Evolutionary conservation across 2,329 filamentous ascomycete species (phyloP).

Genomic region (Sporothrix humicola): DNA sequence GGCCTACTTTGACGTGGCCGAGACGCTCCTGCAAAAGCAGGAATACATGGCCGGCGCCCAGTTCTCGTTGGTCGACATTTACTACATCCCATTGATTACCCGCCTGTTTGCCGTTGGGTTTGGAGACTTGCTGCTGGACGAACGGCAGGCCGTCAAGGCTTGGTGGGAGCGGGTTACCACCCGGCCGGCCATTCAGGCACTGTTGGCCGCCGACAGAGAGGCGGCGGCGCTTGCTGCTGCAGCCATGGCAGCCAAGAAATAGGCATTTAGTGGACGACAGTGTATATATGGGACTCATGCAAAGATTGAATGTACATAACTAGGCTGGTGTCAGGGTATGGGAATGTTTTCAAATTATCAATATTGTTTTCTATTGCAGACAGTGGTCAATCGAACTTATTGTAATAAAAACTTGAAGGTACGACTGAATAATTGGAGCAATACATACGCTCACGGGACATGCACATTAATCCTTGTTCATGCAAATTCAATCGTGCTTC

Average conservation of each 20-base stretch:
- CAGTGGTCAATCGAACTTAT: too few species aligned
- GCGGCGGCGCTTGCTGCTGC: slow-evolving; percentile 44
- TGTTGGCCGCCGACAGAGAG: slow-evolving; percentile 47
- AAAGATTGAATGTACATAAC: background rate
- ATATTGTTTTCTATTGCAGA: too few species aligned
- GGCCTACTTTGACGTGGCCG: slow-evolving; percentile 52
- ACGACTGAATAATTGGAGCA: too few species aligned
- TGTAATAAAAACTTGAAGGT: too few species aligned
- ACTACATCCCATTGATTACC: slow-evolving; percentile 54
- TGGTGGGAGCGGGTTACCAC: slow-evolving; percentile 50
- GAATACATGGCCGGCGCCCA: slow-evolving; percentile 57
- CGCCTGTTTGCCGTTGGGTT: slow-evolving; percentile 51
- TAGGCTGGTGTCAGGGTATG: too few species aligned
- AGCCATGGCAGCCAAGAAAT: slow-evolving; percentile 36
- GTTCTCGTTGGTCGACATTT: too few species aligned
- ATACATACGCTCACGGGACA: too few species aligned
- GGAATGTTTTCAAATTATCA: too few species aligned
- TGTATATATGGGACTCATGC: background rate
- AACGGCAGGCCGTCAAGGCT: slow-evolving; percentile 47
- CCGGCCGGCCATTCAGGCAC: slow-evolving; percentile 47
- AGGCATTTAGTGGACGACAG: background rate
- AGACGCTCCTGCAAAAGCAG: slow-evolving; percentile 47
- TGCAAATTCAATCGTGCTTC: too few species aligned
- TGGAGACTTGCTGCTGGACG: slow-evolving; percentile 44
- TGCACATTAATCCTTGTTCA: too few species aligned